These are phyloP conservation scores for Paramarasmius palmivorus DNA, from an alignment of 1,284 basidiomycete species.

Conservation along the genomic window DNA sequence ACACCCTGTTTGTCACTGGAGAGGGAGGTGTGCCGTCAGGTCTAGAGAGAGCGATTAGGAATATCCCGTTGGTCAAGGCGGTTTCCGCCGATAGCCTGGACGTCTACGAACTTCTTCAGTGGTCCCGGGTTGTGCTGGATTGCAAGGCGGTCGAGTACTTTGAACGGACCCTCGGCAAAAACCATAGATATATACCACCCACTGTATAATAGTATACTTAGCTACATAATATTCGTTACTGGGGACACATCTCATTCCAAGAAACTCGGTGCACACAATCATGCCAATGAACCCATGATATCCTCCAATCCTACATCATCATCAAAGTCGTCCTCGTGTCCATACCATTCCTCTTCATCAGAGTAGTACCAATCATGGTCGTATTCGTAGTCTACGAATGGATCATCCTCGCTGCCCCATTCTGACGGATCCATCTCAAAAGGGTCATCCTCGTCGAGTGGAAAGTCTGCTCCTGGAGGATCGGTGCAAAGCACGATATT, in stretches of 20 bases:
- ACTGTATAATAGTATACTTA: conserved; percentile 2
- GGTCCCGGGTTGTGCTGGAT: conserved; percentile 72
- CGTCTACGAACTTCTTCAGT: conserved; percentile 79
- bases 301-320: neutral
- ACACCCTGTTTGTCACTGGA: conserved; percentile 75
- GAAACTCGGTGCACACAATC: too few relatives aligned
- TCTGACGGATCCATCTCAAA: too few relatives aligned
- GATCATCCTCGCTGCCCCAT: too few relatives aligned
- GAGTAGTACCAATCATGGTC: too few relatives aligned
- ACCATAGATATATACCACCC: conserved; percentile 6
- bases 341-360: neutral
- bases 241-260: too few relatives aligned
- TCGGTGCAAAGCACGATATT: neutral
- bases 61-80: conserved; percentile 65
- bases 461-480: neutral
- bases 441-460: neutral
- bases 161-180: conserved; percentile 58
- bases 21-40: conserved; percentile 53
- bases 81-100: conserved; percentile 65
- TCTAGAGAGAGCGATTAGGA: conserved; percentile 58
- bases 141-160: conserved; percentile 70
- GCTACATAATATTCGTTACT: too few relatives aligned
- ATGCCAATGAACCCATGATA: neutral
- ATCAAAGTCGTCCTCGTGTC: neutral
- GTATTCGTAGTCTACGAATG: too few relatives aligned